These are phyloP conservation scores for Jacaranda copaia DNA, from an alignment of 257 asterid genomes.

Conservation along the genomic window DNA sequence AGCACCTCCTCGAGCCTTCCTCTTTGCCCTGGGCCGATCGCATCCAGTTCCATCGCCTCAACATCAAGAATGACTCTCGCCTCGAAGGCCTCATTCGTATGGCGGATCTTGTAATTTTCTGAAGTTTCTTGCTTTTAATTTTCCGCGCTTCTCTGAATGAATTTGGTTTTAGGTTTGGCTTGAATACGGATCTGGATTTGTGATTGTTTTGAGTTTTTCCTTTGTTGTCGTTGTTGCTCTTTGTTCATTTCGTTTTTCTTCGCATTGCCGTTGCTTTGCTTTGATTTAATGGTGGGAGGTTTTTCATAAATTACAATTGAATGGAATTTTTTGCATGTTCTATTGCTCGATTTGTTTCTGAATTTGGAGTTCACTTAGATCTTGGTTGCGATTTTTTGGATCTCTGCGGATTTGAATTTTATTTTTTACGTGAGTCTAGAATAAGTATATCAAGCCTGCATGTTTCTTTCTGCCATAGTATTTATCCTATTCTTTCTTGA, in stretches of 20 bases:
- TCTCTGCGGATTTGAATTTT: slow-evolving; percentile 28
- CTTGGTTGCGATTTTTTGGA: slow-evolving; percentile 29
- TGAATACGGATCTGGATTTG: slow-evolving; percentile 26
- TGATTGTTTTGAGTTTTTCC: background rate
- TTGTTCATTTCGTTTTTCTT: background rate
- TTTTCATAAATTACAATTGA: slow-evolving; percentile 11
- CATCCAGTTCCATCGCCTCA: slow-evolving; percentile 90
- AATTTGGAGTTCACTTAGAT: slow-evolving; percentile 28
- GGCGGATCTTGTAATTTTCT: slow-evolving; percentile 87
- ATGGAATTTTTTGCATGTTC: slow-evolving; percentile 19
- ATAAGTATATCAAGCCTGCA: background rate
- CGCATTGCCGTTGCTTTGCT: slow-evolving; percentile 8
- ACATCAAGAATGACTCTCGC: slow-evolving; percentile 92
- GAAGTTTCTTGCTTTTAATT: slow-evolving; percentile 2
- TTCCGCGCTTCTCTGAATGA: background rate
- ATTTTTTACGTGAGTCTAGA: slow-evolving; percentile 7
- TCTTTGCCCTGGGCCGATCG: slow-evolving; percentile 65
- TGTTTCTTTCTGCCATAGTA: background rate
- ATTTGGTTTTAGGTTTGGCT: background rate
- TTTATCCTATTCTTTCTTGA: background rate
- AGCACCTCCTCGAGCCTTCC: slow-evolving; percentile 80
- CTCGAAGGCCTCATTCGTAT: slow-evolving; percentile 94
- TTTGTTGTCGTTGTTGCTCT: background rate
- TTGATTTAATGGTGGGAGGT: slow-evolving; percentile 1
- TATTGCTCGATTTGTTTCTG: slow-evolving; percentile 23